Percentiles rank a stretch among this genome's conserved stretches.
These are phyloP conservation scores for Patellaria atrata DNA, from an alignment of 495 filamentous ascomycete genomes.

Conservation along the genomic window DNA sequence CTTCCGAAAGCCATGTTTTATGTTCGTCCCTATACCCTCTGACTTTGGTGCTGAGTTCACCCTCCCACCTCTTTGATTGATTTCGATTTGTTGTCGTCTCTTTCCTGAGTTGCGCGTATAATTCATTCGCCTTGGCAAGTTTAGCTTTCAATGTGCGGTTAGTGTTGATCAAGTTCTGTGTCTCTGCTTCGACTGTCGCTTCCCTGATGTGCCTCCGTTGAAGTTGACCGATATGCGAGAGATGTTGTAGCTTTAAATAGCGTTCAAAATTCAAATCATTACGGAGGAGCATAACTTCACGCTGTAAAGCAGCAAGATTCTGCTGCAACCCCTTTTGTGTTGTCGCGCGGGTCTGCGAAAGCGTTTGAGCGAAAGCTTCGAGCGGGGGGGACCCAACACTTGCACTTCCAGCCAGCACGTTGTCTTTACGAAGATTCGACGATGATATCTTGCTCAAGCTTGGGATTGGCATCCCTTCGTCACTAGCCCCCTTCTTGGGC, in stretches of 20 bases:
- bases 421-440: slow-evolving; percentile 1
- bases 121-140: slow-evolving; percentile 51
- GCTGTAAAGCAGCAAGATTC: slow-evolving; percentile 43
- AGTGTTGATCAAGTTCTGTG: slow-evolving; percentile 55
- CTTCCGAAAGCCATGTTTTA: slow-evolving; percentile 44
- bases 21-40: slow-evolving; percentile 49
- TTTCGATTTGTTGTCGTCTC: slow-evolving; percentile 49
- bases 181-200: slow-evolving; percentile 57
- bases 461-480: neutral
- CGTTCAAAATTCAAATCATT: slow-evolving; percentile 68
- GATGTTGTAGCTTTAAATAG: slow-evolving; percentile 61
- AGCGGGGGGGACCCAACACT: slow-evolving; percentile 6
- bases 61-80: slow-evolving; percentile 57
- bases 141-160: slow-evolving; percentile 55
- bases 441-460: slow-evolving; percentile 1
- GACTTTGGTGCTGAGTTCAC: slow-evolving; percentile 45
- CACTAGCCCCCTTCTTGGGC: slow-evolving; percentile 13
- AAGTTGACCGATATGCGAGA: slow-evolving; percentile 57
- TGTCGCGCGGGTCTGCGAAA: slow-evolving; percentile 11
- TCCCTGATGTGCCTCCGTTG: slow-evolving; percentile 52
- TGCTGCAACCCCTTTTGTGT: slow-evolving; percentile 16
- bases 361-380: slow-evolving; percentile 20
- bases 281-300: slow-evolving; percentile 48
- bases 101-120: slow-evolving; percentile 45
- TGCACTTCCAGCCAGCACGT: slow-evolving; percentile 1